A percentile compares a stretch with the other conserved stretches of the same genome.
Conservation (phyloP, 2,329 filamentous ascomycete species). For the Ophiostoma pallidulum region DNA sequence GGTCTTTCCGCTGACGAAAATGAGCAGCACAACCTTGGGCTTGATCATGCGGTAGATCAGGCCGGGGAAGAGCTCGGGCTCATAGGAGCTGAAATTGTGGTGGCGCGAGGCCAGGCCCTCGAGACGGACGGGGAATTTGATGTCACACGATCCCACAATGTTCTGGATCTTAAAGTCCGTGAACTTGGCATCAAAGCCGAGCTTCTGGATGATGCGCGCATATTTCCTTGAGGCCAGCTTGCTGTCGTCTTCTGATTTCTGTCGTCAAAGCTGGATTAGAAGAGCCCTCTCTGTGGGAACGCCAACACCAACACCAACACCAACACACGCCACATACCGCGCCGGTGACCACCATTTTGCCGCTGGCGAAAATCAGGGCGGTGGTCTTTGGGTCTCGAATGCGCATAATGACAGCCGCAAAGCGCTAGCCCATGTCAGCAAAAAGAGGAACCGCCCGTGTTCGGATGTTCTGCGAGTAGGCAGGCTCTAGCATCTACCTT, state of each 20-base stretch:
- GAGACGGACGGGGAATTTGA: constrained; percentile 97
- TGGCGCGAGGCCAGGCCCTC: constrained; percentile 93
- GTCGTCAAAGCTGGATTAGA: background rate
- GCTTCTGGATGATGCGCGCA: constrained; percentile 98
- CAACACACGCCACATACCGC: no score
- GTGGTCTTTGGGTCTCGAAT: constrained; percentile 99
- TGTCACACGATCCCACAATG: constrained; percentile 96
- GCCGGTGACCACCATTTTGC: constrained; percentile 99
- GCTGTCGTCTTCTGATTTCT: constrained; percentile 91
- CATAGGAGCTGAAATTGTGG: constrained; percentile 99
- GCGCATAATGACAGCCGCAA: constrained; percentile 98
- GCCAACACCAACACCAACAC: no score
- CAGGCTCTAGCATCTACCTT: constrained; percentile 58
- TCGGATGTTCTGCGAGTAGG: no score
- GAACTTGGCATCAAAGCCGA: constrained; percentile 98
- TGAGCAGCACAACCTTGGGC: constrained; percentile 95
- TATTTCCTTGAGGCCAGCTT: constrained; percentile 97
- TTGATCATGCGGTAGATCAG: constrained; percentile 99
- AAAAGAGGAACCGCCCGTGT: background rate
- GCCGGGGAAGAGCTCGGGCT: constrained; percentile 96
- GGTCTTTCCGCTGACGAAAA: constrained; percentile 98
- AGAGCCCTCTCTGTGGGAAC: no score
- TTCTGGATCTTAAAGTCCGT: constrained; percentile 99
- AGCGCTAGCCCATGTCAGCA: constrained; percentile 57
- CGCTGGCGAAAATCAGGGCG: constrained; percentile 91